Base-by-base conservation (phyloP, 2,329 filamentous ascomycete genomes). In the Diaporthe citriasiana region DNA sequence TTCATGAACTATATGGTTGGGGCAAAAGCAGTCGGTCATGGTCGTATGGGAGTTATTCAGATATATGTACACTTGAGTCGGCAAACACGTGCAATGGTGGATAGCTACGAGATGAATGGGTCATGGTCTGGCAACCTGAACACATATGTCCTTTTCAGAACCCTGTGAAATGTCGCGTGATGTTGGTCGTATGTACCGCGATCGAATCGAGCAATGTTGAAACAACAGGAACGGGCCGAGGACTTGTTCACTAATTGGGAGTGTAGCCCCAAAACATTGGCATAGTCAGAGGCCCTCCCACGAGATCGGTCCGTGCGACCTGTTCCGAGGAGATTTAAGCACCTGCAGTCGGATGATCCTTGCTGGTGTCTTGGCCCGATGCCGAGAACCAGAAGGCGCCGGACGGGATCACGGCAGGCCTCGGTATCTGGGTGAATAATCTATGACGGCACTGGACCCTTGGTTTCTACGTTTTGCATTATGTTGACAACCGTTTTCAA, bases 361-460 rank as follows among this genome's bases (percentile, higher is more conserved):
- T 74, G 73, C 42, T 42, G 33, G 38, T 59, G 50, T 51, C 70
- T 72, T 35, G 71, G 47, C 27, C 70, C 71, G 73, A 73, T 73
- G 71, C 73, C 73, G 73, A 73, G 63, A 73, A 65, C n/a, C 63
- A 74, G 40, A 51, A 40, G 38, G 40, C 73, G 63, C 56, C 71
- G 59, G 71, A 35, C 74, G 57, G 65, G 38, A 68, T 60, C 66
- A 55, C 45, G 70, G 57, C 55, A 55, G 72, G 45, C 71, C 73
- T 75, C 71, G 73, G 73, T 55, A 51, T 22, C 22, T 51, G 6
- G 12, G 60, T 53, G 63, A 40, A 68, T 40, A 73, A 66, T 75
- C 74, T 73, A 75, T 75, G 74, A 75, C 74, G 74, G 74, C 55
- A 71, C 45, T 38, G 42, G 73, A 56, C 50, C 69, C 69, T 50